A percentile compares a stretch with the other conserved stretches of the same genome.
These are phyloP conservation scores for Stylosanthes scabra DNA, from an alignment of 331 rosid species.

Conservation along the genomic window DNA sequence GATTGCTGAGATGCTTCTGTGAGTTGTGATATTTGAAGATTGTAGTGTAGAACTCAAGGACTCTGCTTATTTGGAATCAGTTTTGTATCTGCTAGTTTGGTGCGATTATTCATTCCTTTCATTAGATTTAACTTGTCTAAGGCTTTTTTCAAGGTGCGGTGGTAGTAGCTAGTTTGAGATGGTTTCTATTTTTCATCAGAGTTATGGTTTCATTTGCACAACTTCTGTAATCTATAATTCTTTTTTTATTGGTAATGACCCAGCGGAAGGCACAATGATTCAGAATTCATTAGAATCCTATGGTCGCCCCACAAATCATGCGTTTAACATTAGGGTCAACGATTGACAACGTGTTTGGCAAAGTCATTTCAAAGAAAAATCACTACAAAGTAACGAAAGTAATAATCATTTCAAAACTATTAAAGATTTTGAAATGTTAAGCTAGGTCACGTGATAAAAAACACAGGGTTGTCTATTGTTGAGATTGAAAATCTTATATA, in stretches of 20 bases:
- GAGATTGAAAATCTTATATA: too few species aligned
- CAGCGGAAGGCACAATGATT: background rate
- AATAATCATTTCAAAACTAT: too few species aligned
- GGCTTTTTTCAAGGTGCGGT: conserved; percentile 20
- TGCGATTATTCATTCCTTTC: conserved; percentile 21
- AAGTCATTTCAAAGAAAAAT: too few species aligned
- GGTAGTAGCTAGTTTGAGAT: conserved; percentile 25
- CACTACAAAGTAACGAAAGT: too few species aligned
- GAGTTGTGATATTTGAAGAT: conserved; percentile 35
- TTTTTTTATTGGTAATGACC: background rate
- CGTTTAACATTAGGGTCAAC: too few species aligned
- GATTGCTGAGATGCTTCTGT: conserved; percentile 95
- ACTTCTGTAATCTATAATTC: background rate
- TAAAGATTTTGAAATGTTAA: too few species aligned
- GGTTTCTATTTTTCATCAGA: background rate
- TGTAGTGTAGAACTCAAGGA: conserved; percentile 24
- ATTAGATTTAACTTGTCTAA: conserved; percentile 24
- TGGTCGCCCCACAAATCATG: too few species aligned
- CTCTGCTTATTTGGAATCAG: conserved; percentile 27
- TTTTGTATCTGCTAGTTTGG: conserved; percentile 43
- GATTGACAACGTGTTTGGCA: too few species aligned
- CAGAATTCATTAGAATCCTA: too few species aligned
- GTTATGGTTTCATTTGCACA: background rate
- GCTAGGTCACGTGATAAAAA: too few species aligned
- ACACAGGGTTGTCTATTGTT: too few species aligned